Conservation (phyloP, 192 early-diverging fungal species). For the Pilobolus umbonatus region DNA sequence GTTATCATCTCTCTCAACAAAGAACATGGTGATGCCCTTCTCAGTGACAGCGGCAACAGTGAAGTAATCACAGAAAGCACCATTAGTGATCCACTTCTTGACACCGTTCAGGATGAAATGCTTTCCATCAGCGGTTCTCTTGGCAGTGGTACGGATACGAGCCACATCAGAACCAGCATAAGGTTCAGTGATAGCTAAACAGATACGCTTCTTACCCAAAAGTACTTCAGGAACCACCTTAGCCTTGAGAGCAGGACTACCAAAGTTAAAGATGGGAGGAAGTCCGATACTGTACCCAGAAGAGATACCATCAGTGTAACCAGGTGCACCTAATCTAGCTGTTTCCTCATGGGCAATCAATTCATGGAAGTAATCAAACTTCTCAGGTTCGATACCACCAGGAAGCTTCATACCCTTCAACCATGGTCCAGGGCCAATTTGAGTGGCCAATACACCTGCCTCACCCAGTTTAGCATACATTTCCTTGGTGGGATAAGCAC, state of each 20-base stretch:
- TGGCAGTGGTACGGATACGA: slow-evolving; percentile 63
- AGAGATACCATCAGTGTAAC: slow-evolving; percentile 65
- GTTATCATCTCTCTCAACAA: slow-evolving; percentile 58
- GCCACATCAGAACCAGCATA: slow-evolving; percentile 72
- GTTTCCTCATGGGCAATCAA: slow-evolving; percentile 69
- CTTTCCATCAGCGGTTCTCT: slow-evolving; percentile 57
- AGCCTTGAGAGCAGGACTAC: slow-evolving; percentile 62
- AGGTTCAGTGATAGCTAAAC: slow-evolving; percentile 80
- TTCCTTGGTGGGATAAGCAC: slow-evolving; percentile 58
- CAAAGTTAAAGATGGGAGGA: slow-evolving; percentile 78
- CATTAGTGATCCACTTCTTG: slow-evolving; percentile 84
- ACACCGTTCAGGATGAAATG: slow-evolving; percentile 73
- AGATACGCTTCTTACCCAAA: slow-evolving; percentile 72
- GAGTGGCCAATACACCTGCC: slow-evolving; percentile 62
- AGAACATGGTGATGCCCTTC: slow-evolving; percentile 61
- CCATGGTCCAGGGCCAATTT: slow-evolving; percentile 56
- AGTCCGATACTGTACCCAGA: slow-evolving; percentile 69
- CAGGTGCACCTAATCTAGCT: slow-evolving; percentile 65
- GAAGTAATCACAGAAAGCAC: slow-evolving; percentile 50
- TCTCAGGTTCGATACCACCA: slow-evolving; percentile 53
- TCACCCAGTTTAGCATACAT: slow-evolving; percentile 66
- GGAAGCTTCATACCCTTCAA: slow-evolving; percentile 37
- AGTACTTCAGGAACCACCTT: slow-evolving; percentile 61
- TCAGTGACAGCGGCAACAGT: slow-evolving; percentile 29
- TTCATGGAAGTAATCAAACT: slow-evolving; percentile 71